These are phyloP conservation scores for Boletales sp. DNA, from an alignment of 768 basidiomycete genomes.

Conservation along the genomic window DNA sequence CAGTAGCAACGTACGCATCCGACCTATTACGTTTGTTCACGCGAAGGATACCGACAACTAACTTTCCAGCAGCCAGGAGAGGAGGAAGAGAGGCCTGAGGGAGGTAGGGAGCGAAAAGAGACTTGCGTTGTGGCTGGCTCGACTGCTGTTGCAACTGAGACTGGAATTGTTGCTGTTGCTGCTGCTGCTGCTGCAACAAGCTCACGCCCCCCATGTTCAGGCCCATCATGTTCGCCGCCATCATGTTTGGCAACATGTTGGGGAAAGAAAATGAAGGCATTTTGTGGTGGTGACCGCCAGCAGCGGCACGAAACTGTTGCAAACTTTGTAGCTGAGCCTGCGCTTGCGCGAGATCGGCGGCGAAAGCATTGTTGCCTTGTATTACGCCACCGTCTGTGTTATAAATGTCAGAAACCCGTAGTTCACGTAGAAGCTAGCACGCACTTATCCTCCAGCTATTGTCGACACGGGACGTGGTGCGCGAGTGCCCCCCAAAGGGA, in stretches of 20 bases:
- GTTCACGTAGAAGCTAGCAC: constrained; percentile 27
- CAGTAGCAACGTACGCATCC: constrained; percentile 97
- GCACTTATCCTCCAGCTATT: constrained; percentile 88
- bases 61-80: constrained; percentile 91
- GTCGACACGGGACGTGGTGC: constrained; percentile 72
- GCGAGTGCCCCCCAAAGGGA: constrained; percentile 64
- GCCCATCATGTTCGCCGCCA: constrained; percentile 97
- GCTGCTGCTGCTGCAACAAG: constrained; percentile 88
- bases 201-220: constrained; percentile 78
- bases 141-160: constrained; percentile 93
- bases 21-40: constrained; percentile 99
- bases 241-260: constrained; percentile 96
- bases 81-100: constrained; percentile 97
- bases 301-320: constrained; percentile 94
- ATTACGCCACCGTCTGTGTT: constrained; percentile 68
- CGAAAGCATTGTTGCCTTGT: constrained; percentile 59
- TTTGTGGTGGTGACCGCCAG: constrained; percentile 92
- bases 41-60: constrained; percentile 94
- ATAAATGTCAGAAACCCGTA: constrained; percentile 8
- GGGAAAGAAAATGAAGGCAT: constrained; percentile 98
- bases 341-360: constrained; percentile 90
- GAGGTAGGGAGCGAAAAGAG: constrained; percentile 96
- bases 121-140: constrained; percentile 92
- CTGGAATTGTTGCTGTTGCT: constrained; percentile 72
- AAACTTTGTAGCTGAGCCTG: constrained; percentile 95